These are phyloP conservation scores for Naganishia randhawae DNA, from an alignment of 768 basidiomycete genomes.

Conservation along the genomic window DNA sequence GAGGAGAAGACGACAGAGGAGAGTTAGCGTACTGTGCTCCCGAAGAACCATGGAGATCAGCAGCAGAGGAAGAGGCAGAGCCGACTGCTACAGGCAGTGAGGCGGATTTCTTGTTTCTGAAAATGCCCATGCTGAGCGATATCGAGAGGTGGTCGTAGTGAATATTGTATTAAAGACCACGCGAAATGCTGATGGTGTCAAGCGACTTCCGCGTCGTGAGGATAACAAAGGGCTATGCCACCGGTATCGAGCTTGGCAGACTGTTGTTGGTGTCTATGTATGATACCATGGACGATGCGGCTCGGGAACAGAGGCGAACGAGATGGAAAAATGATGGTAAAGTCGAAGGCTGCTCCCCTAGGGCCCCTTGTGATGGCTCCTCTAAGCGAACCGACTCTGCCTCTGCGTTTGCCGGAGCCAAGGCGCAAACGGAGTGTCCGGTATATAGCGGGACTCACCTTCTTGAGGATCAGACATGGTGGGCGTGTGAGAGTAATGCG, in stretches of 20 bases:
- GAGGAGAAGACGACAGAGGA: background rate
- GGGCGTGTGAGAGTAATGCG: background rate
- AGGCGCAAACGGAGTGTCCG: background rate
- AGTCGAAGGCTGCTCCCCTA: background rate
- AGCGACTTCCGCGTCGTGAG: background rate
- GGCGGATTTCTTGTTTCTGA: conserved; percentile 6
- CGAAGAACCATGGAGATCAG: background rate
- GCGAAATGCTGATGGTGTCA: background rate
- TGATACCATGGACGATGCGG: too few species aligned
- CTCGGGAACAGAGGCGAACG: too few species aligned
- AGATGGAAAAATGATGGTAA: background rate
- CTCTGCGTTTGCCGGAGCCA: conserved; percentile 1
- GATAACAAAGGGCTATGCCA: background rate
- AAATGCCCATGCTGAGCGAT: background rate
- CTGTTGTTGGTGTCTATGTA: too few species aligned
- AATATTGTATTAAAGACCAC: background rate
- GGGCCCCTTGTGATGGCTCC: background rate
- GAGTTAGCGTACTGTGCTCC: background rate
- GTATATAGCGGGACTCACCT: conserved; percentile 4
- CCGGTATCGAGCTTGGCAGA: background rate
- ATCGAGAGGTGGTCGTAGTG: background rate
- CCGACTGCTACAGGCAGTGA: background rate
- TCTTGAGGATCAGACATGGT: conserved; percentile 14
- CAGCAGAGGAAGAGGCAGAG: background rate
- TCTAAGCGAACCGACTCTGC: conserved; percentile 6